Percentiles rank a stretch among this genome's conserved stretches.
These are phyloP conservation scores for Leptosphaerulina australis DNA, from an alignment of 2,329 filamentous ascomycete genomes.

Conservation along the genomic window DNA sequence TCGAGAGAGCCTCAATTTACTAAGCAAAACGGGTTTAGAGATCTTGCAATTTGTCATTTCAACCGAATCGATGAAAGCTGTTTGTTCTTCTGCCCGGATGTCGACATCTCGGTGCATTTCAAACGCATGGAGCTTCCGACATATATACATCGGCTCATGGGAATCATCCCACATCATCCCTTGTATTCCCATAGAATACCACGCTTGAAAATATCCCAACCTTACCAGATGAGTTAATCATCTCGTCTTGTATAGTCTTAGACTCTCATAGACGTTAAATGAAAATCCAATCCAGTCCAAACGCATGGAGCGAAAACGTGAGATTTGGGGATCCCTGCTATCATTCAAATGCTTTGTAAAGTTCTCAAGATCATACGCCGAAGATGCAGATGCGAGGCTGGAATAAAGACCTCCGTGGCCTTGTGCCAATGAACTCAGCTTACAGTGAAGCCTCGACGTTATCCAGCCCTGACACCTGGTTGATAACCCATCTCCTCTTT, in stretches of 20 bases:
- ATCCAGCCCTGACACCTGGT: slow-evolving; percentile 43
- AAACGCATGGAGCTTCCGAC: too few species aligned
- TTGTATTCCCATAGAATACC: too few species aligned
- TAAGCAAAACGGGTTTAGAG: slow-evolving; percentile 9
- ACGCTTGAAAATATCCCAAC: too few species aligned
- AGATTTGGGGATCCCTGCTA: not conserved
- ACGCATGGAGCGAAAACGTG: not conserved
- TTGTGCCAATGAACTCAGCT: not conserved
- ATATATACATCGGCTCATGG: too few species aligned
- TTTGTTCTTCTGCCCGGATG: slow-evolving; percentile 6
- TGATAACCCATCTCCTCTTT: slow-evolving; percentile 55
- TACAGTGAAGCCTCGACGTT: slow-evolving; percentile 37
- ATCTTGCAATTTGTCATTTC: not conserved
- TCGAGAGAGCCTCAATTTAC: slow-evolving; percentile 1
- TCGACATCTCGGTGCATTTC: not conserved
- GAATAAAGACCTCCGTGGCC: too few species aligned
- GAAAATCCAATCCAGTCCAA: too few species aligned
- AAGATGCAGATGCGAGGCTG: not conserved
- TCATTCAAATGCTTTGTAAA: not conserved
- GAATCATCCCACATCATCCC: too few species aligned
- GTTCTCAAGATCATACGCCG: not conserved
- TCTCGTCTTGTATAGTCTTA: too few species aligned
- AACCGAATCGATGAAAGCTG: not conserved
- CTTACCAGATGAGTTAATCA: too few species aligned
- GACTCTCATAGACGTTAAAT: too few species aligned